Evolutionary conservation across 2,329 filamentous ascomycete genomes (phyloP), one percentile per base, ranked within the genome.

Genomic region (Diaporthe velutina): DNA sequence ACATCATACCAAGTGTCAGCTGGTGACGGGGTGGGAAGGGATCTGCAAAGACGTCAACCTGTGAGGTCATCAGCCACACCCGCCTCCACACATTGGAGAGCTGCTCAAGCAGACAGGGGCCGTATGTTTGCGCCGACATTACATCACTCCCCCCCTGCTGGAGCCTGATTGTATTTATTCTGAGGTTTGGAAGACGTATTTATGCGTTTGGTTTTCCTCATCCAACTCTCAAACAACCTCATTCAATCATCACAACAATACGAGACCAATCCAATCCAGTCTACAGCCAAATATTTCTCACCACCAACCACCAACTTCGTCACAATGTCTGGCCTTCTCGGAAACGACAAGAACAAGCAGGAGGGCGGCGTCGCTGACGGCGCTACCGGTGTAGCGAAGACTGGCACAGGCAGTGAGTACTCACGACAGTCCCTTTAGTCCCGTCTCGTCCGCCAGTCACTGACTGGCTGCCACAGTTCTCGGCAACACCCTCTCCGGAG

Each of bases 1-100:
- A 75, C 74, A 74, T 61, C 74, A 74, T 70, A 68, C 25, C 58
- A 64, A 54, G 30, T 74, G 38, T 58, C 71, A 48, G 45, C n/a
- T 15, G 57, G 57, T 30, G 57, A n/a, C 54, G 25, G 48, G 35
- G 30, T 22, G 40, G 74, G 57, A 70, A 67, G 33, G 35, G 74
- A 75, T 75, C 74, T 40, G 71, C 74, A 58, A 28, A 58, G 73
- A 74, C 73, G 73, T 74, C 73, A 74, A 75, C 19, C 28, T 75
- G 60, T 70, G 71, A 73, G 55, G 38, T 73, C 55, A 73, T 75
- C 66, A 75, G 74, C 74, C 74, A 75, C 74, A 75, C 42, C 55
- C 22, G 48, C 42, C 64, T 58, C 60, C 60, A 30, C 60, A 68
- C 30, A 45, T 28, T 17, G 50, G 28, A 58, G 19, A 61, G 38